Evolutionary conservation across 352 stramenopile genomes (phyloP), one percentile per base, ranked within the genome.

Genomic region (Globisporangium lucens): DNA sequence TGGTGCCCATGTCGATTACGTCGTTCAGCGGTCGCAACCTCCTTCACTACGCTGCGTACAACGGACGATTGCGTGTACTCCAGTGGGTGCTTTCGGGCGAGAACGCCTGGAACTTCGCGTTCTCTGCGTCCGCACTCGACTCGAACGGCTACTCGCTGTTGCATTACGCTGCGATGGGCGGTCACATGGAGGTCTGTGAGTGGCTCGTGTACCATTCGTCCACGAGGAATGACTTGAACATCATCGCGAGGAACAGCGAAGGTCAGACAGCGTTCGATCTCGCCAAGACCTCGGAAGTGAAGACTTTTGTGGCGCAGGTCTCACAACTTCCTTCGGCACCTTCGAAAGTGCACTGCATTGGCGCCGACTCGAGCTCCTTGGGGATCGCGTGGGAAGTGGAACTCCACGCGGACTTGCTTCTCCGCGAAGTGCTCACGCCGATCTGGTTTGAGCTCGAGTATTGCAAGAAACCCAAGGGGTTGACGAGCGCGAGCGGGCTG

Each of bases 31-130:
- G 82, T 24, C 77, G 83, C 0, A 90, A 82, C 36, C 72, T 87
- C 57, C 79, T 92, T 27, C 83, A 92, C 43, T 92, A 92, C 51
- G 83, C 83, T 6, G 76, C 82, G 6, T 89, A 85, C 72, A 92
- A 92, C 29, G 78, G 79, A 3, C 78, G 71, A 0, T 53, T 89
- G 15, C 29, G 69, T 46, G 73, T 87, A 24, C 61, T 92, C 4
- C 68, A 85, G 43, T 90, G 80, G 80, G 65, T 89, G 2, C 60
- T 90, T 17, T 56, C 66, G 12, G 15, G 49, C 3, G 68, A 73
- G 5, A 82, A 85, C n/a, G 36, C 65, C 3, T 66, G 66, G 7
- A 56, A 20, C 24, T 65, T 24, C 10, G 72, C 77, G 20, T 74
- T 87, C 17, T 71, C 70, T 3, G 72, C 84, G 15, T 61, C 47